phyloP scores from a whole-genome alignment of 2,329 filamentous ascomycete species.

The Sclerotinia sclerotiorum region DNA sequence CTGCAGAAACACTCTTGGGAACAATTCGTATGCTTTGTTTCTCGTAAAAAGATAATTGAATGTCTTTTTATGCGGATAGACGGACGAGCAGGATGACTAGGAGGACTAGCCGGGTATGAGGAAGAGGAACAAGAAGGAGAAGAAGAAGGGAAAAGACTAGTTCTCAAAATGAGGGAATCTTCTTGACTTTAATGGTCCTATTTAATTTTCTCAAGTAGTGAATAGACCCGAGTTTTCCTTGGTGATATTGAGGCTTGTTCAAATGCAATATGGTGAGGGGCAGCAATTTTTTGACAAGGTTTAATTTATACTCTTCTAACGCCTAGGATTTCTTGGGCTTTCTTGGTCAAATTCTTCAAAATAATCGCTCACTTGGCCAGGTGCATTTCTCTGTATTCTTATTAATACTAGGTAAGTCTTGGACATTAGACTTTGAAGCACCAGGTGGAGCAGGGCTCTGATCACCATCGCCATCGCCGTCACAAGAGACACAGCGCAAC shows the following conservation, averaged over 20 bases:
- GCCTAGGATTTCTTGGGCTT: conserved; percentile 9
- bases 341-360: not conserved
- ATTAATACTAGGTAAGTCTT: not conserved
- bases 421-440: not conserved
- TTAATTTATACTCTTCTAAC: conserved; percentile 4
- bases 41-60: not conserved
- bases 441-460: not conserved
- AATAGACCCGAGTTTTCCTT: conserved; percentile 16
- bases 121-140: not conserved
- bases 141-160: not conserved
- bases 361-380: not conserved
- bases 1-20: not conserved
- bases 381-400: not conserved
- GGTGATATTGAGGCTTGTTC: not conserved
- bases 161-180: not conserved
- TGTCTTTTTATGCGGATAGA: not conserved
- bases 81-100: not conserved
- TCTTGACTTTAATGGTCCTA: not conserved
- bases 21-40: not conserved
- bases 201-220: not conserved
- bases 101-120: not conserved
- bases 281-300: conserved; percentile 7
- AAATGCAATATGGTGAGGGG: conserved; percentile 12
- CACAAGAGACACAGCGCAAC: not conserved
- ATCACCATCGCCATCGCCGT: not conserved